Base-by-base conservation (phyloP, 1,284 basidiomycete genomes). In the Tremellales sp. region DNA sequence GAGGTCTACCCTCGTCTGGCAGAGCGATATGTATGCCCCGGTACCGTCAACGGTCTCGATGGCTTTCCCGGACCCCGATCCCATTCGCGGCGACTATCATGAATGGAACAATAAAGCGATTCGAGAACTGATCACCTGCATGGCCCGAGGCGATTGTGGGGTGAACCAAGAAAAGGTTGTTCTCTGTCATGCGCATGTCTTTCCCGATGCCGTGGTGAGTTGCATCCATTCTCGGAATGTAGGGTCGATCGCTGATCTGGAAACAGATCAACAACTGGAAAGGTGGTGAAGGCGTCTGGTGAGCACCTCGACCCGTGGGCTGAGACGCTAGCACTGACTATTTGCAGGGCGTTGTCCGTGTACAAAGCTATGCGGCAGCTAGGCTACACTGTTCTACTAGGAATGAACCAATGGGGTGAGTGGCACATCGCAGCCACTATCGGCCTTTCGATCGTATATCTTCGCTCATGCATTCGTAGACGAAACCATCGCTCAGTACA, bases 201-300 rank as follows among this genome's bases (percentile, higher is more conserved):
- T 45, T 35, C 37, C 25, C 16, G 43, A 45, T 28, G 21, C 22
- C 14, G 28, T 38, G 9, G 43, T 45, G 35, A 33, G 43, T 45
- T 8, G 7, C 21, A 13, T 8, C 8, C 24, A 13, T 39, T 25
- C 6, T 24, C 9, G 9, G 37, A 25, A 26, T 24, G 8, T n/a
- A n/a, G n/a, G n/a, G n/a, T n/a, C 6, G 37, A 9, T 39, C 27
- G 6, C 9, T 39, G 18, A 18, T 16, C 8, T 21, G n/a, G 34
- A 36, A 39, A 7, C 21, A 45, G 43, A 37, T 45, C 24, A 24
- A 27, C 10, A 35, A 35, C 6, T 45, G 43, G 43, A 22, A 35
- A 38, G 43, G 43, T 21, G 43, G 43, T 14, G 43, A 45, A 29
- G 32, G 33, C 16, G 43, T 45, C 18, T 45, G 43, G 43, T 38